Conservation (phyloP, 1,139 yeast species). For the Kodamaea sp. region DNA sequence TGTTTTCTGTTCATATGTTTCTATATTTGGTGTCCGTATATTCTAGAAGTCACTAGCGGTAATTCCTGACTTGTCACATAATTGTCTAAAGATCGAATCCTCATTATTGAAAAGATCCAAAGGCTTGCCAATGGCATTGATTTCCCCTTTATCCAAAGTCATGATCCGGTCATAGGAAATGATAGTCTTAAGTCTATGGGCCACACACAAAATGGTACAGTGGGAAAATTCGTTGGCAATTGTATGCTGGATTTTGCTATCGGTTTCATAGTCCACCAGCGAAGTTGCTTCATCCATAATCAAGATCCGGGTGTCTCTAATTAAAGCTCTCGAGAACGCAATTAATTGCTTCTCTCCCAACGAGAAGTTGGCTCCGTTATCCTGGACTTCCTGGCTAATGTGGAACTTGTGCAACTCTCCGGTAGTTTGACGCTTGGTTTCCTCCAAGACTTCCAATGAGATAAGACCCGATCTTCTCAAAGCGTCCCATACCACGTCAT, state of each 20-base stretch:
- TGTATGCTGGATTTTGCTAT: conserved; percentile 62
- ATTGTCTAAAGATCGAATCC: conserved; percentile 37
- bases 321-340: conserved; percentile 73
- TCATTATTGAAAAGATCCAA: conserved; percentile 37
- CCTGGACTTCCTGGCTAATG: conserved; percentile 60
- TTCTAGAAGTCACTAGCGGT: conserved; percentile 7
- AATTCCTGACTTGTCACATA: conserved; percentile 37
- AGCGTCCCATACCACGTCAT: conserved; percentile 51
- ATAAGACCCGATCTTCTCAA: conserved; percentile 64
- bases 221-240: conserved; percentile 57
- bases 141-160: conserved; percentile 61
- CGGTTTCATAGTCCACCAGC: conserved; percentile 75
- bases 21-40: too few relatives aligned
- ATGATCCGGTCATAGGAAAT: conserved; percentile 60
- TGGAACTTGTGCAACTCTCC: conserved; percentile 27
- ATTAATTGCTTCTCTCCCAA: conserved; percentile 74
- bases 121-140: conserved; percentile 60
- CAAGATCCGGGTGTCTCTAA: conserved; percentile 61
- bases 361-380: conserved; percentile 71
- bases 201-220: conserved; percentile 73
- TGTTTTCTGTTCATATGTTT: too few relatives aligned
- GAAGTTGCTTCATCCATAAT: conserved; percentile 82
- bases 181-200: conserved; percentile 71
- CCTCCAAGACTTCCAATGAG: conserved; percentile 34
- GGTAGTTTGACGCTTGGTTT: conserved; percentile 19